Conservation (phyloP, 257 asterid species). For the Paulownia fortunei region DNA sequence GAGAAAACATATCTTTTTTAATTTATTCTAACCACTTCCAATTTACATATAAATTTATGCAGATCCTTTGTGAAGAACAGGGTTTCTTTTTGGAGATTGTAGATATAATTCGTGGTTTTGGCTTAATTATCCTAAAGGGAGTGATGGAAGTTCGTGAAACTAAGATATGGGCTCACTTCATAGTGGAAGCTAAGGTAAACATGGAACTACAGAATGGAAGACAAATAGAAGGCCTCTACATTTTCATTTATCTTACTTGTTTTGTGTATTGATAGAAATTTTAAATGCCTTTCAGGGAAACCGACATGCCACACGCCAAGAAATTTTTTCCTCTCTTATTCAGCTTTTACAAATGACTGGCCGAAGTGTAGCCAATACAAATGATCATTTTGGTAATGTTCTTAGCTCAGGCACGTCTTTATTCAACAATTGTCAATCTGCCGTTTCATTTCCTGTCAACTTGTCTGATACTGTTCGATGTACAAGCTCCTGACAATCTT, state of each 20-base stretch:
- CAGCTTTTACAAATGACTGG: constrained; percentile 69
- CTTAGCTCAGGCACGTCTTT: constrained; percentile 34
- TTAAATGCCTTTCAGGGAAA: constrained; percentile 54
- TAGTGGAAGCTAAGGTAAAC: constrained; percentile 77
- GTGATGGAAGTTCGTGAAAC: constrained; percentile 71
- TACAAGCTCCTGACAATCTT: constrained; percentile 33
- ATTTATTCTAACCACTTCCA: neutral
- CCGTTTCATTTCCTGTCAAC: constrained; percentile 47
- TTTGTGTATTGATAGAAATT: neutral
- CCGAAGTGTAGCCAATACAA: constrained; percentile 32
- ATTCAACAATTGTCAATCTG: constrained; percentile 47
- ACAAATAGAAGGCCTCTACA: neutral
- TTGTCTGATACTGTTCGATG: constrained; percentile 46
- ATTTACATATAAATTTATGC: constrained; percentile 31
- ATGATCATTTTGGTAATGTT: constrained; percentile 31
- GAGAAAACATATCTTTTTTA: neutral
- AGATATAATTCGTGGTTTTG: constrained; percentile 70
- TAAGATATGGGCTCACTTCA: constrained; percentile 75
- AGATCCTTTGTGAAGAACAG: constrained; percentile 79
- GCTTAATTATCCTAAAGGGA: constrained; percentile 75
- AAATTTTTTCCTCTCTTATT: constrained; percentile 78
- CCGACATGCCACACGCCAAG: constrained; percentile 62
- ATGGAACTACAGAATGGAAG: neutral
- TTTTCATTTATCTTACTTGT: neutral
- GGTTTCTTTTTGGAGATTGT: constrained; percentile 84